Percentiles rank a stretch among this genome's conserved stretches.
Evolutionary conservation across 176 grass and related monocot species (phyloP).

Genomic region (Ampelocalamus luodianensis): DNA sequence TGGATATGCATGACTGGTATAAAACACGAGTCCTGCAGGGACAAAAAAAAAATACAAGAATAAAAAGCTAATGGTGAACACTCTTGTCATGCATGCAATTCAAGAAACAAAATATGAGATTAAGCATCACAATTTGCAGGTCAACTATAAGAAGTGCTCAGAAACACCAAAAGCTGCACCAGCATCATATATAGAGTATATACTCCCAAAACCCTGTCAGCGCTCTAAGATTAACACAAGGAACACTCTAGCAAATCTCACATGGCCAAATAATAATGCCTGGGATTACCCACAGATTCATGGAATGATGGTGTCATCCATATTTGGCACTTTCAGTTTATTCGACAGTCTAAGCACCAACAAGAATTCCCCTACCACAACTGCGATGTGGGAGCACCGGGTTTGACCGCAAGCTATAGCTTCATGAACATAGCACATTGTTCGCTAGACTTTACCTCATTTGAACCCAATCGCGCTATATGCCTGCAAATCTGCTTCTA

Average conservation of each 20-base stretch:
- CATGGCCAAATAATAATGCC: not conserved
- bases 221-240: not conserved
- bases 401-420: slow-evolving; percentile 17
- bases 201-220: not conserved
- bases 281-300: not conserved
- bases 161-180: not conserved
- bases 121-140: not conserved
- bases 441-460: not conserved
- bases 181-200: not conserved
- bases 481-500: not conserved
- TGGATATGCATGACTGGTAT: not conserved
- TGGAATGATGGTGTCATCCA: not conserved
- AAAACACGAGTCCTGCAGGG: not conserved
- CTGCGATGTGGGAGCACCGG: not conserved
- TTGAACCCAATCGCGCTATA: not conserved
- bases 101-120: not conserved
- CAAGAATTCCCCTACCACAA: not conserved
- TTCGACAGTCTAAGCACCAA: not conserved
- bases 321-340: not conserved
- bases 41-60: not conserved
- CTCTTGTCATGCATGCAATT: not conserved
- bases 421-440: not conserved
- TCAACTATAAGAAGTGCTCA: not conserved
- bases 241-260: not conserved
- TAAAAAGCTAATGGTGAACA: not conserved